Conservation (phyloP, 768 basidiomycete genomes). For the Mycena vitilis region DNA sequence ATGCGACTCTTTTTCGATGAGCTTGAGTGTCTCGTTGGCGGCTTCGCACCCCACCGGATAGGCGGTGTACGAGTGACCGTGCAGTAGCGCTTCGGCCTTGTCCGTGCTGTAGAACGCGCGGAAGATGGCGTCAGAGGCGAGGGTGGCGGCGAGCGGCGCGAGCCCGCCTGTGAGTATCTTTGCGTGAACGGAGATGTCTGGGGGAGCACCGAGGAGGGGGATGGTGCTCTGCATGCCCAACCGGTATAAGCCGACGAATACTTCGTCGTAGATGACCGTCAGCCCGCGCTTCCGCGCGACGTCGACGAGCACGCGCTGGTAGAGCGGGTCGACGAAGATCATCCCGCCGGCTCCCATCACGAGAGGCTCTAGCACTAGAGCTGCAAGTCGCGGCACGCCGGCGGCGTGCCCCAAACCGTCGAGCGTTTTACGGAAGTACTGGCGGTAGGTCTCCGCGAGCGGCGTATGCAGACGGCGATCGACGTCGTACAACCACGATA, state of each 20-base stretch:
- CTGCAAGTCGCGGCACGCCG: conserved; percentile 65
- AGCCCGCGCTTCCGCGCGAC: conserved; percentile 78
- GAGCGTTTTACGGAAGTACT: conserved; percentile 67
- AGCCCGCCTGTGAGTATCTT: conserved; percentile 96
- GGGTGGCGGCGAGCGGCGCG: conserved; percentile 86
- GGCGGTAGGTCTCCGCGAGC: conserved; percentile 73
- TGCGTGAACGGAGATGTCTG: conserved; percentile 93
- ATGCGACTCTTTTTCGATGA: conserved; percentile 64
- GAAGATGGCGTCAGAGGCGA: conserved; percentile 86
- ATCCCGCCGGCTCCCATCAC: conserved; percentile 97
- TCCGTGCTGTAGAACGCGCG: conserved; percentile 77
- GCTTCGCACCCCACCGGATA: conserved; percentile 94
- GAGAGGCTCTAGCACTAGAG: conserved; percentile 90
- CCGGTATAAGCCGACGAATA: conserved; percentile 93
- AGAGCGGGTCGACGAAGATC: conserved; percentile 97
- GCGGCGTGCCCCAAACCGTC: conserved; percentile 52
- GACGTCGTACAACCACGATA: conserved; percentile 79
- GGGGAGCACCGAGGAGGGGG: conserved; percentile 75
- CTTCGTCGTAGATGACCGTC: conserved; percentile 96
- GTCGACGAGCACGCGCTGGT: conserved; percentile 90
- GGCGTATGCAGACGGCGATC: conserved; percentile 65
- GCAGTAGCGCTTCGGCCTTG: conserved; percentile 89
- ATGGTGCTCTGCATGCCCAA: conserved; percentile 76
- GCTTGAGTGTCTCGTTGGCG: conserved; percentile 80
- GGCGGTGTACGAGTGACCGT: conserved; percentile 97